Conservation (phyloP, 352 stramenopile genomes). For the Achlya hypogyna region DNA sequence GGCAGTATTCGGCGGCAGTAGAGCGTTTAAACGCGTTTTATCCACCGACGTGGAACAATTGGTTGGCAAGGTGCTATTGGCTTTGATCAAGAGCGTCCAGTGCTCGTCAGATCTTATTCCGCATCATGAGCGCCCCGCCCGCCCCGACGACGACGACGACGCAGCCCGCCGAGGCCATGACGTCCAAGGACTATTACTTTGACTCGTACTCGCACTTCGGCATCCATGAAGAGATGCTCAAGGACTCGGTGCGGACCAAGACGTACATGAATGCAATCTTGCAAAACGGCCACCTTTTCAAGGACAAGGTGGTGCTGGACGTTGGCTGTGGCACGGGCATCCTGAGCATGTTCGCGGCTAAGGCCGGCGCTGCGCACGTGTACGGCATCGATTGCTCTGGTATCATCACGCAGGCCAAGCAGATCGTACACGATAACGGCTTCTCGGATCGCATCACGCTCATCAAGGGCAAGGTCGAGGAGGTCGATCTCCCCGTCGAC, state of each 20-base stretch:
- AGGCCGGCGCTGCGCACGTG: slow-evolving; percentile 88
- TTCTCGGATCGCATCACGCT: slow-evolving; percentile 91
- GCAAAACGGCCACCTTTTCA: slow-evolving; percentile 94
- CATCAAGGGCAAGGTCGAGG: slow-evolving; percentile 91
- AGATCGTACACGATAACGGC: slow-evolving; percentile 94
- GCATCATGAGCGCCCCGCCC: neutral
- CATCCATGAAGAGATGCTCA: slow-evolving; percentile 99
- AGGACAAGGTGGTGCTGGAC: slow-evolving; percentile 95
- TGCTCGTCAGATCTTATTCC: neutral
- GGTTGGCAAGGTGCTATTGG: neutral
- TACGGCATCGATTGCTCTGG: slow-evolving; percentile 94
- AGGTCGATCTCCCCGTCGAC: slow-evolving; percentile 86
- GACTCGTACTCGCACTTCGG: slow-evolving; percentile 97
- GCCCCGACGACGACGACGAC: neutral
- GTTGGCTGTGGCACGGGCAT: slow-evolving; percentile 96
- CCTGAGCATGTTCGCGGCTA: slow-evolving; percentile 94
- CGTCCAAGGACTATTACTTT: slow-evolving; percentile 97
- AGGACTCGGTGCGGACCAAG: slow-evolving; percentile 94
- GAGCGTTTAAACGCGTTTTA: neutral
- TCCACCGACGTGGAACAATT: neutral
- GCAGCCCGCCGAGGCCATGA: slow-evolving; percentile 54
- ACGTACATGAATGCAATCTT: slow-evolving; percentile 97
- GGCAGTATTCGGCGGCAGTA: neutral
- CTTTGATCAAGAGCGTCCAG: neutral
- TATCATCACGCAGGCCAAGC: slow-evolving; percentile 88